Base-by-base conservation (phyloP, 176 grass and related monocot species). In the Hordeum vulgare region DNA sequence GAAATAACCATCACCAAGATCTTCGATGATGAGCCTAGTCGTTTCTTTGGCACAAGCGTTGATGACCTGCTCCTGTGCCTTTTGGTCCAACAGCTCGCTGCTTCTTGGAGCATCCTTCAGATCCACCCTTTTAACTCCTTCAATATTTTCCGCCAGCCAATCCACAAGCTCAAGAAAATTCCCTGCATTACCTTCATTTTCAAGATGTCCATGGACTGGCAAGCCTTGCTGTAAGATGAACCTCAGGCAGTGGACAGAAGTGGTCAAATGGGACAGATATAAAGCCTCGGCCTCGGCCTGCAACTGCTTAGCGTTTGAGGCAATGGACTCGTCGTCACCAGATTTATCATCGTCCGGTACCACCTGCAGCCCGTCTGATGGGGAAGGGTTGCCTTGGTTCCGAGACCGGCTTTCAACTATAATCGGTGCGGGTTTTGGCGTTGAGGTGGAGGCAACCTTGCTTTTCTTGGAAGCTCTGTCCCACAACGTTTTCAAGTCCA, bases 311-410 rank as follows among this genome's bases (percentile, higher is more conserved):
- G 40, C 15, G 13, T 72, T 72, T 10, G 69, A 72, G 47, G 69
- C 69, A 47, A 72, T 72, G 39, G 69, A 72, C 69, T 72, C 69
- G 40, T 72, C 69, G 23, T 71, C 68, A 71, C 69, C 69, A 25
- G 69, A 72, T 72, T 25, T 7, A 45, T 71, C 68, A 9, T 15
- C 68, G 39, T 13, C 11, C 25, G 68, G n/a, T 71, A 26, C 67
- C 37, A 71, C 36, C 36, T 15, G 37, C n/a, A 25, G 67, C 67
- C 11, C 24, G 25, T 24, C 25, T 40, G 68, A 71, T 9, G 68
- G 68, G 25, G 68, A 26, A 45, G 39, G 68, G 25, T 42, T 71
- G 67, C 37, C 24, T 71, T 25, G 37, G 24, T 71, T 71, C 23
- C 11, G 39, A 44, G 68, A 41, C 6, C 24, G 11, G 23, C 11